Percentiles rank a stretch among this genome's conserved stretches.
Conservation (phyloP, 805 yeast genomes). For the Nakazawaea populi region DNA sequence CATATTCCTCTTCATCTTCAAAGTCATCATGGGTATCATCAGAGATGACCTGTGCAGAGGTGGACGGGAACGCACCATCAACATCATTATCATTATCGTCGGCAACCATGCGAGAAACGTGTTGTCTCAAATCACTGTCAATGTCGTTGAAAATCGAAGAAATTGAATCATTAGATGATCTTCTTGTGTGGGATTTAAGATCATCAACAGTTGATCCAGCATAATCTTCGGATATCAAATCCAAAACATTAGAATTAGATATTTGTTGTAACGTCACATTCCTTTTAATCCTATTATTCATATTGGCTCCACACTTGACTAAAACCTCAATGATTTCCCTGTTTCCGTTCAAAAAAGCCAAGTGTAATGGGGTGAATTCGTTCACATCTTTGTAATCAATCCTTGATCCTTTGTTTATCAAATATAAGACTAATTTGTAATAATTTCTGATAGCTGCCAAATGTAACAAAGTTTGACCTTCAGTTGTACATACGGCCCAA, state of each 20-base stretch:
- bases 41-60: no score
- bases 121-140: conserved; percentile 19
- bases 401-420: conserved; percentile 60
- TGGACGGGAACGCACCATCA: neutral
- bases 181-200: conserved; percentile 5
- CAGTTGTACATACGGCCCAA: conserved; percentile 73
- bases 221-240: conserved; percentile 20
- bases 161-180: conserved; percentile 21
- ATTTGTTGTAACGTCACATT: conserved; percentile 38
- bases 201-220: conserved; percentile 7
- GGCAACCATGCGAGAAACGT: conserved; percentile 14
- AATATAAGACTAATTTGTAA: conserved; percentile 48
- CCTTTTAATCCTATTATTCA: conserved; percentile 43
- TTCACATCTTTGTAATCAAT: conserved; percentile 69
- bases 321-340: conserved; percentile 58
- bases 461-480: conserved; percentile 87
- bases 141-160: conserved; percentile 13
- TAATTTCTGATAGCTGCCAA: conserved; percentile 78
- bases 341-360: conserved; percentile 75
- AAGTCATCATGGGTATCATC: neutral
- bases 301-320: conserved; percentile 58
- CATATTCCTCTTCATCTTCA: conserved; percentile 6
- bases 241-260: conserved; percentile 33
- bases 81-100: neutral
- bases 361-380: conserved; percentile 84